Base-by-base conservation (phyloP, 1,284 basidiomycete species). In the Tilletia caries region DNA sequence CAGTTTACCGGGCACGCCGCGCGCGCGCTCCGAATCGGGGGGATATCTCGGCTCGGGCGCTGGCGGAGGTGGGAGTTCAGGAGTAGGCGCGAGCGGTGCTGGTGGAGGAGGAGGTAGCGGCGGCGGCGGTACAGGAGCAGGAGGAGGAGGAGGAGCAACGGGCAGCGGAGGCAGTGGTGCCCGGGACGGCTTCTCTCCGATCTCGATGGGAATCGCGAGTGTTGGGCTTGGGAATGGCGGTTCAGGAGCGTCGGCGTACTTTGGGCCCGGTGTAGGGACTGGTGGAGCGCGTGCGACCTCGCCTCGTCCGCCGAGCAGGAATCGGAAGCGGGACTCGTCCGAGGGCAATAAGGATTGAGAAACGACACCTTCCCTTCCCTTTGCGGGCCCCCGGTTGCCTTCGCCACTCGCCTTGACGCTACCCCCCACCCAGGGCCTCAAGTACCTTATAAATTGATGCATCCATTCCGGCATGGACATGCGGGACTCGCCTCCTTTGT, bases 271-370 rank as follows among this genome's bases (percentile, higher is more conserved):
- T 10, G 37, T 41, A 10, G 37, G 37, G 37, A 41, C 10, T 15
- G 15, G 37, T 41, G 37, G 37, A 41, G 27, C 58, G 6, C 29
- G 58, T 4, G 58, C 58, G 32, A 29, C 58, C 32, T 62, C 58
- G 15, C 58, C 58, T 3, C 58, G 58, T 15, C 32, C 29, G 13
- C 58, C 58, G n/a, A 34, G 58, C 29, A 25, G 58, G 29, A 62
- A 62, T 37, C 58, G 58, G 29, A 29, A 62, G n/a, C 58, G 58
- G 6, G 58, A 62, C 18, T 34, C 58, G 27, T 33, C 58, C 18
- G 58, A 62, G 15, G 23, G 18, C 23, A 25, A 18, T 18, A 44
- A 50, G 48, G 48, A 50, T n/a, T 50, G 48, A 50, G 20, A n/a
- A n/a, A n/a, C n/a, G n/a, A n/a, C n/a, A n/a, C n/a, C n/a, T n/a